Base-by-base conservation (phyloP, 805 yeast genomes). In the Priceomyces haplophilus region DNA sequence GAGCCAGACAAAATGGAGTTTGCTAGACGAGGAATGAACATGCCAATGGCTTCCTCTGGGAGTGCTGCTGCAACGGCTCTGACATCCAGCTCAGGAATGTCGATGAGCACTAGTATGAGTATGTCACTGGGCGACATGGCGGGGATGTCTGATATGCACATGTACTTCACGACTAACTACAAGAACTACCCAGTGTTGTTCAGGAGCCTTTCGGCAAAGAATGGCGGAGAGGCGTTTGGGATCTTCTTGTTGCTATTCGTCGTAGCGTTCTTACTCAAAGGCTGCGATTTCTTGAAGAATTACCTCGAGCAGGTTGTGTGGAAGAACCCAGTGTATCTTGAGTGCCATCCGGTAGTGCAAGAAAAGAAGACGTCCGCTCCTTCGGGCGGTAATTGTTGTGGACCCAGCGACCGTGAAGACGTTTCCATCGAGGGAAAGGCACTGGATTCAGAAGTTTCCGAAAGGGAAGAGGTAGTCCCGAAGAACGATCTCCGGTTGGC, bases 221-320 rank as follows among this genome's bases (percentile, higher is more conserved):
- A 63, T 33, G 76, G 76, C 19, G 88, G 73, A 7, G 73, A 75
- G 40, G 89, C 87, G 0, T 85, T 85, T 59, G 95, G 91, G 18
- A 83, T 85, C 12, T 85, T 85, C 54, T 64, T 80, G 27, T 64
- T 82, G 11, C 56, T 85, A 17, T 78, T 85, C 55, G 76, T 75
- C 20, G 64, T 78, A 2, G 81, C 82, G 0, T 76, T 85, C 54
- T 65, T 74, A 29, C 71, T 81, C 45, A 76, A 85, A 55, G 83
- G 85, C 2, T 41, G 82, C 5, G 73, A 76, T 34, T 84, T 83
- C 56, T 48, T 75, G 16, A 73, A 79, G 44, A 75, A 81, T 52
- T 85, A 83, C 55, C 54, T 85, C 44, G 91, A 85, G 55, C 84
- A 80, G 48, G 75, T 67, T 46, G 83, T 85, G 38, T 85, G 76